Evolutionary conservation across 345 rosid species (phyloP), one percentile per base, ranked within the genome.

Genomic region (Syzygium oleosum): DNA sequence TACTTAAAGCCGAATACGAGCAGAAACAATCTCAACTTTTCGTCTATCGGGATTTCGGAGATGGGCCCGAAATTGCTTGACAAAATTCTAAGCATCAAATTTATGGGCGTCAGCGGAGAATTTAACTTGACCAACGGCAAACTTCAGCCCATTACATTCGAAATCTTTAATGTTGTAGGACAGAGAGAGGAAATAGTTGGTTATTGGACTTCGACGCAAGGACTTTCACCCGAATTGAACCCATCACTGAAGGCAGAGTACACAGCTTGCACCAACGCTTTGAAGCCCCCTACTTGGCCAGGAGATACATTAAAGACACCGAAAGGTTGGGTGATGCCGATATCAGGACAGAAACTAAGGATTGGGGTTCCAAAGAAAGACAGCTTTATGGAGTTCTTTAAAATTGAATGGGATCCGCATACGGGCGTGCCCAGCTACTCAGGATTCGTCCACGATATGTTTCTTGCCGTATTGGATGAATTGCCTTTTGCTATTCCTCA

Each of bases 291-390:
- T 13, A 87, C 51, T 68, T 88, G 91, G 93, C 91, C 93, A 9
- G 90, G 91, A 61, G 85, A 80, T 46, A 52, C 89, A 7, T 83
- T 56, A 4, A 31, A 38, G 53, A 25, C 55, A 7, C 88, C 91
- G n/a, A 87, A 79, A 61, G 90, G 90, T 17, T 89, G 90, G 90
- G 90, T 65, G 31, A 85, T 87, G 16, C 90, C 90, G 1, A 83
- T 55, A 16, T 34, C 15, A 1, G 89, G 86, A 78, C 58, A 79
- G 83, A 89, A 91, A 34, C 38, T 89, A 77, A 89, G 29, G 84
- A 91, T 89, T 4, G 90, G 88, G 21, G 88, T 91, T 55, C 91
- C 91, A 3, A 17, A 65, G 65, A 89, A 52, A 80, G 38, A 53
- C 5, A 85, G 90, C 23, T 89, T 88, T 49, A 56, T 21, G 1